These are phyloP conservation scores for Corchorus olitorius DNA, from an alignment of 345 rosid species.

Conservation along the genomic window DNA sequence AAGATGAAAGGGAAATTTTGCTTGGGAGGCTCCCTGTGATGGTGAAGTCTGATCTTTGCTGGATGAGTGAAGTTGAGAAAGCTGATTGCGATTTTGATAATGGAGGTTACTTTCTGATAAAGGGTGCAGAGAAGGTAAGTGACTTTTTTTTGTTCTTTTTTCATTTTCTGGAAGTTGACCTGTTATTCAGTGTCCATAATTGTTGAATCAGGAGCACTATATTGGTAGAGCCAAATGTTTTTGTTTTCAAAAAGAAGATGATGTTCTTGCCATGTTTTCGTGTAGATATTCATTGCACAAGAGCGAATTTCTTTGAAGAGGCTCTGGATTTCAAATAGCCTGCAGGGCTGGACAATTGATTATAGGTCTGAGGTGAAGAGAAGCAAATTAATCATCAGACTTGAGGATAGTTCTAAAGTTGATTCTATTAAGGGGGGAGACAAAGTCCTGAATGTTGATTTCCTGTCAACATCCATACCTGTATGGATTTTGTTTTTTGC, in stretches of 20 bases:
- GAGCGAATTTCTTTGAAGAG: slow-evolving; percentile 78
- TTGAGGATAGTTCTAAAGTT: slow-evolving; percentile 44
- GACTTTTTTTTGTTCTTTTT: background rate
- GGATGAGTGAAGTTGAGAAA: slow-evolving; percentile 55
- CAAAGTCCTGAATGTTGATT: slow-evolving; percentile 65
- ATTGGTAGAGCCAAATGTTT: background rate
- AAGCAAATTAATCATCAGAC: slow-evolving; percentile 56
- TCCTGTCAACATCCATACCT: slow-evolving; percentile 78
- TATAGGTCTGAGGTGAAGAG: slow-evolving; percentile 70
- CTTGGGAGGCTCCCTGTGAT: slow-evolving; percentile 88
- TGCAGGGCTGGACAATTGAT: slow-evolving; percentile 68
- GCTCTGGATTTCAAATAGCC: slow-evolving; percentile 69
- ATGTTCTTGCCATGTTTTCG: slow-evolving; percentile 23
- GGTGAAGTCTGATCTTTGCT: slow-evolving; percentile 82
- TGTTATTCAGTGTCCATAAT: background rate
- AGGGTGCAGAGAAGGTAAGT: slow-evolving; percentile 92
- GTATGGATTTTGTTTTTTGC: slow-evolving; percentile 85
- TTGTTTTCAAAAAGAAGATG: too few relatives aligned
- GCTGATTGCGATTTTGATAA: slow-evolving; percentile 89
- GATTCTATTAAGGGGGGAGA: slow-evolving; percentile 62
- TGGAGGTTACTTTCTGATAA: slow-evolving; percentile 85
- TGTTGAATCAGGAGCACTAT: background rate
- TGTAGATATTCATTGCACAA: slow-evolving; percentile 86
- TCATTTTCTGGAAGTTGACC: background rate
- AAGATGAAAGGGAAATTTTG: slow-evolving; percentile 49